A percentile compares a stretch with the other conserved stretches of the same genome.
phyloP scores from a whole-genome alignment of 2,329 filamentous ascomycete species.

The Ilyonectria destructans region DNA sequence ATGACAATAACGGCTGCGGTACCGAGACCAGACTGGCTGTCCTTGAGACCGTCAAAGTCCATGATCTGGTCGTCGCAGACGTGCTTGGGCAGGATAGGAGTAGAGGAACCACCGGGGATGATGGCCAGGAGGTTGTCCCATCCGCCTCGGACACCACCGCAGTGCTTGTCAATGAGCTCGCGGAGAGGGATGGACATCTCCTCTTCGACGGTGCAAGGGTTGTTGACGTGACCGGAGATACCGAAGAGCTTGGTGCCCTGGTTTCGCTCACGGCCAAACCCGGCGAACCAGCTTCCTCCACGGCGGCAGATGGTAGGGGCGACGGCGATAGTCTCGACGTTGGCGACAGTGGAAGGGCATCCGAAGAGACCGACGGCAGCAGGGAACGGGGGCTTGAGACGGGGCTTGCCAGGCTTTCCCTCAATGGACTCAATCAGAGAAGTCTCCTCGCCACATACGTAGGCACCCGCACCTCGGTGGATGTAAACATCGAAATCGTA shows the following conservation, averaged over 20 bases:
- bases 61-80: conserved; percentile 97
- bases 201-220: conserved; percentile 97
- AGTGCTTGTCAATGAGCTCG: conserved; percentile 98
- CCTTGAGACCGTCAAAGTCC: conserved; percentile 99
- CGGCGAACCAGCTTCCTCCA: conserved; percentile 92
- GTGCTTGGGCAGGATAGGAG: conserved; percentile 91
- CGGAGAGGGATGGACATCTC: conserved; percentile 98
- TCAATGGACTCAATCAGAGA: conserved; percentile 98
- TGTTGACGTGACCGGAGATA: conserved; percentile 99
- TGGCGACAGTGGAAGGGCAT: conserved; percentile 97
- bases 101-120: conserved; percentile 97
- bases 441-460: conserved; percentile 98
- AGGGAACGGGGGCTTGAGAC: conserved; percentile 98
- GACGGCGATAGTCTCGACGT: conserved; percentile 97
- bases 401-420: conserved; percentile 98
- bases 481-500: conserved; percentile 99
- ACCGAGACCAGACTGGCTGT: conserved; percentile 96
- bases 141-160: conserved; percentile 94
- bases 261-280: conserved; percentile 96
- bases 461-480: conserved; percentile 97
- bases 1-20: conserved; percentile 99
- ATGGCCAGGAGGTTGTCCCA: conserved; percentile 98
- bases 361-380: conserved; percentile 98
- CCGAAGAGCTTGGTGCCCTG: conserved; percentile 98
- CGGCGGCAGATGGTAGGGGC: conserved; percentile 96